Base-by-base conservation (phyloP, 176 grass and related monocot species). In the Ampelocalamus luodianensis region DNA sequence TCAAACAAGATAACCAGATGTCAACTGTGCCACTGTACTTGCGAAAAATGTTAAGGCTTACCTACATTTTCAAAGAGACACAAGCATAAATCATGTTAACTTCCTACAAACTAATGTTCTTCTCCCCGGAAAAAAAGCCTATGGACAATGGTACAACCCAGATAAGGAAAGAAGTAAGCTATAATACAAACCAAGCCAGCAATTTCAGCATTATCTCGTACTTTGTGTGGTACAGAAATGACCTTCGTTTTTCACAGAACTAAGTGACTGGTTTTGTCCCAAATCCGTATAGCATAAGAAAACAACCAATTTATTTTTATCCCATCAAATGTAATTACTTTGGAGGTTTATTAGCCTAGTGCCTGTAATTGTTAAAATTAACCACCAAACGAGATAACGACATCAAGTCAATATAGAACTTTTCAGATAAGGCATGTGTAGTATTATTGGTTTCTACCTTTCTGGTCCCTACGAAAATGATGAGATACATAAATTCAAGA, bases 21-120 rank as follows among this genome's bases (percentile, higher is more conserved):
- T 94, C 90, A 34, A 94, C 23, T 5, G 93, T 79, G 26, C 93
- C 93, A 77, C 78, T 85, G 71, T 94, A 94, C 70, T 94, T 94
- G 62, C 92, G 92, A 64, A 94, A 48, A 65, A 92, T 85, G 29
- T 82, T 94, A 36, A 72, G 18, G 68, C 92, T 92, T 83, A 82
- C 85, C 92, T 94, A 68, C 81, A 76, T 60, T 82, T 89, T 10
- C 4, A 81, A 23, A 59, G 11, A 82, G 85, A 29, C 29, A 49
- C 51, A 32, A 73, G 13, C 23, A 74, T 16, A 12, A 40, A 13
- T 15, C 16, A 79, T 67, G 27, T 87, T 39, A 85, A 20, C 16
- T 37, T 36, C 20, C 3, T 48, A 9, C 11, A 32, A 0, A 3
- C 13, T 66, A 59, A 29, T 29, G 12, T 59, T 62, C 50, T 48